Evolutionary conservation across 1,139 yeast species (phyloP), one percentile per base, ranked within the genome.

Genomic region (Geotrichum macrosporum): DNA sequence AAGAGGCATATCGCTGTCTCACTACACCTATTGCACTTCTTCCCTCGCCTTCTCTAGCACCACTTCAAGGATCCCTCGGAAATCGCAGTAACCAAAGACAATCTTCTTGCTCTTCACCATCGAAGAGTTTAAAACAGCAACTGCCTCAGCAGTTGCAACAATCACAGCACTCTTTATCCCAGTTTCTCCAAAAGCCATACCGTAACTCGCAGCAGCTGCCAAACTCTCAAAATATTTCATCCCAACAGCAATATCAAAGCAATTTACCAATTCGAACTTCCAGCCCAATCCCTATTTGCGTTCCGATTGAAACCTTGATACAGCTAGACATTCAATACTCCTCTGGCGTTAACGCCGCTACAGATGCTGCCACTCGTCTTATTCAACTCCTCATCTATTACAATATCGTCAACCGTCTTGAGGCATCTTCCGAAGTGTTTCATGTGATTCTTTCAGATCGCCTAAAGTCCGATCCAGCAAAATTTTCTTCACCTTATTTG

Each of bases 401-500:
- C 51, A 56, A 53, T 29, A 48, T 60, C 27, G 49, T 53, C 22
- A 49, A 54, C 35, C 53, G 64, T 20, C 52, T 60, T n/a, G 52
- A 54, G 27, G 54, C 52, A 3, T 53, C 61, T 4, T 37, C 56
- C 22, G 44, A 46, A 13, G 42, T 51, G 13, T 55, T 60, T 35
- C 52, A 50, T 35, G 21, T 46, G 4, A 31, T 45, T 15, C 41
- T 59, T 30, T 48, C 53, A 13, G 53, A 54, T 34, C 51, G 27
- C 42, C 46, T 32, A 40, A 52, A 35, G 45, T 54, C 13, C 43
- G 59, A 35, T 29, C 53, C 62, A 5, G 38, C 55, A 29, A 57
- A 57, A 39, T 60, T 61, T 40, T 36, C 59, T 2, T 24, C 54
- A n/a, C 41, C 54, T 5, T 63, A 54, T 45, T 55, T 56, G 27